Evolutionary conservation across 2,329 filamentous ascomycete genomes (phyloP), one percentile per base, ranked within the genome.

Genomic region (Colletotrichum eremochloae): DNA sequence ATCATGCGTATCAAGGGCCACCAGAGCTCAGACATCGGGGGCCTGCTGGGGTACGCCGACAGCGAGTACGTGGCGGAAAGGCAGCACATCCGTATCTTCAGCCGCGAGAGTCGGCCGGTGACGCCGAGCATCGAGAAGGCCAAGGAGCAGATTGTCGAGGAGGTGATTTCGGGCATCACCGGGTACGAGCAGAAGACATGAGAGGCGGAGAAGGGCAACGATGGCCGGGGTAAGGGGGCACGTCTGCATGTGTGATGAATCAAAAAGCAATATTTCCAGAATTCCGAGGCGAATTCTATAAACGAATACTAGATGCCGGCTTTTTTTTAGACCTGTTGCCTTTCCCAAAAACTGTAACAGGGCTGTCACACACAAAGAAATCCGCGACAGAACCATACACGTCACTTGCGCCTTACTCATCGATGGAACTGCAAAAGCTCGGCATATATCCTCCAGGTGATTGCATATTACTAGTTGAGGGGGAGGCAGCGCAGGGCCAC

Each of bases 31-130:
- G 93, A 97, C 79, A 98, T 99, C 74, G 87, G 91, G 60, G 87
- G 88, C 12, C 84, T 96, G 56, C 84, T 99, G 42, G 96, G 96
- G 4, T 99, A 98, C 82, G 94, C 94, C 29, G 95, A 98, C 80
- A 97, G 93, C 78, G 95, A 98, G 82, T 98, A 98, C 82, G 93
- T 98, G 52, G 95, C 95, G 12, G 86, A 96, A 78, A 87, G 95
- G 74, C 94, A 97, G 81, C 96, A 97, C 77, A 92, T 98, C 74
- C 94, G 94, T 56, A 91, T 97, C 76, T 92, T 93, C 74, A 82
- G 80, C 44, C 81, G 80, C 60, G 86, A 87, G 68, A 90, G 88
- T 76, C 82, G 87, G 42, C 87, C 88, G 31, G 85, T 83, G 18
- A 89, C 86, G 66, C 87, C 87, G 6, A 83, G 79, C 24, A 67